A percentile compares a stretch with the other conserved stretches of the same genome.
phyloP scores from a whole-genome alignment of 352 stramenopile species.

The Globisporangium carolinianum region DNA sequence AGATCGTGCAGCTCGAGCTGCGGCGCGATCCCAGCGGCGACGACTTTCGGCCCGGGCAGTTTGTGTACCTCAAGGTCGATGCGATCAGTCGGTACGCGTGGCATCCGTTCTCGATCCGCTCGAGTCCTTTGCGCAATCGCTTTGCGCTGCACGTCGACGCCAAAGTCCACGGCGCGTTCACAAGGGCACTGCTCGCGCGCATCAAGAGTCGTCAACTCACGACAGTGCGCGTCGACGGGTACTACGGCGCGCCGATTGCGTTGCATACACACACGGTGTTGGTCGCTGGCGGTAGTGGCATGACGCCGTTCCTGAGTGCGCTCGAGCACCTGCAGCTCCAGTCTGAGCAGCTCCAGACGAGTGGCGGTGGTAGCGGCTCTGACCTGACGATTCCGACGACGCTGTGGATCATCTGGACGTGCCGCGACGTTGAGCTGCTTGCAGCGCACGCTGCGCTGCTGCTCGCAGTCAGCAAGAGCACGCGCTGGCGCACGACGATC shows the following conservation, averaged over 20 bases:
- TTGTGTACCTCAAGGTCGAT: conserved; percentile 66
- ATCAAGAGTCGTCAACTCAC: conserved; percentile 33
- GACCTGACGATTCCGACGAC: conserved; percentile 20
- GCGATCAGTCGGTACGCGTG: conserved; percentile 47
- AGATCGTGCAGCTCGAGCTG: conserved; percentile 54
- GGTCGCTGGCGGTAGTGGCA: conserved; percentile 57
- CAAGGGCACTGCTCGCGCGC: conserved; percentile 32
- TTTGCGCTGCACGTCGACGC: conserved; percentile 44
- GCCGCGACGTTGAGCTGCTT: conserved; percentile 38
- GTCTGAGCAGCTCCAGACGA: conserved; percentile 10
- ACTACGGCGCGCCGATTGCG: conserved; percentile 52
- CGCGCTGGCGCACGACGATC: conserved; percentile 38
- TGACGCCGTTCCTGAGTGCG: conserved; percentile 66
- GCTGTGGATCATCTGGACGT: conserved; percentile 49
- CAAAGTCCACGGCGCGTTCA: conserved; percentile 64
- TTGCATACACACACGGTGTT: conserved; percentile 55
- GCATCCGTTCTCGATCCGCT: conserved; percentile 73
- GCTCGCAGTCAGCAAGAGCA: conserved; percentile 28
- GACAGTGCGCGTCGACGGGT: conserved; percentile 56
- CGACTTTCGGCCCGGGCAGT: conserved; percentile 52
- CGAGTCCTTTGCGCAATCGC: conserved; percentile 36
- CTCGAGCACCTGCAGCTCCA: conserved; percentile 44
- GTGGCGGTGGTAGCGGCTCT: too few relatives aligned
- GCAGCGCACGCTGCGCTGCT: conserved; percentile 36
- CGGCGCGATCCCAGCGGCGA: conserved; percentile 18